phyloP scores from a whole-genome alignment of 139 green algal genomes.

The Picochlorum sp. region DNA sequence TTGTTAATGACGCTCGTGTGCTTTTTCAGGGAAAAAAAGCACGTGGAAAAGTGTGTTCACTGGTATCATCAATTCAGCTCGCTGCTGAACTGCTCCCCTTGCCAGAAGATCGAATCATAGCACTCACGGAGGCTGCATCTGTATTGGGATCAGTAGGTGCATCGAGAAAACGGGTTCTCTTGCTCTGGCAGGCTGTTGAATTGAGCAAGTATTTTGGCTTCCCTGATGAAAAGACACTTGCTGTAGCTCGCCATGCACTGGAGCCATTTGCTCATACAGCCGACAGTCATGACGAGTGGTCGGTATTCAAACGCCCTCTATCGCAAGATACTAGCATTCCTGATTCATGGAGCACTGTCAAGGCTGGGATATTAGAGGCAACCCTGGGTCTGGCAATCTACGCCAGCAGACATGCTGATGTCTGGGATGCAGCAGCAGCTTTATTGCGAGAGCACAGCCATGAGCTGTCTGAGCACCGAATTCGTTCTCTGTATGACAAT shows the following conservation, averaged over 20 bases:
- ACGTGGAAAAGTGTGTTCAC: conserved; percentile 31
- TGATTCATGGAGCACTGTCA: conserved; percentile 19
- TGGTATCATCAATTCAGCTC: conserved; percentile 33
- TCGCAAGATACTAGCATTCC: conserved; percentile 22
- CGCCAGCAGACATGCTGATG: conserved; percentile 41
- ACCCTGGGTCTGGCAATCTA: conserved; percentile 40
- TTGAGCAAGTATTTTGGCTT: conserved; percentile 36
- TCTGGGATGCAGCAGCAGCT: conserved; percentile 60
- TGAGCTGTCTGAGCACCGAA: conserved; percentile 39
- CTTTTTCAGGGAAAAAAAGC: conserved; percentile 12
- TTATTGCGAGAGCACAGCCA: conserved; percentile 47
- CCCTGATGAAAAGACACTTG: conserved; percentile 32
- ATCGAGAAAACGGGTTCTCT: conserved; percentile 51
- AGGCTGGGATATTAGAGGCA: conserved; percentile 39
- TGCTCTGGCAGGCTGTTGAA: conserved; percentile 66
- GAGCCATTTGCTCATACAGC: not conserved
- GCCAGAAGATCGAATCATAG: conserved; percentile 46
- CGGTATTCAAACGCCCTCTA: conserved; percentile 5
- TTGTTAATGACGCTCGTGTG: not conserved
- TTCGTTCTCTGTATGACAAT: conserved; percentile 46
- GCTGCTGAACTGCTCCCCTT: conserved; percentile 20
- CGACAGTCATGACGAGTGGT: conserved; percentile 13
- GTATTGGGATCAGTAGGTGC: conserved; percentile 48
- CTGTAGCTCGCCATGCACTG: conserved; percentile 11
- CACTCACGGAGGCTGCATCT: conserved; percentile 49